These are phyloP conservation scores for Phaeosphaeriaceae sp. DNA, from an alignment of 2,329 filamentous ascomycete genomes.

Conservation along the genomic window DNA sequence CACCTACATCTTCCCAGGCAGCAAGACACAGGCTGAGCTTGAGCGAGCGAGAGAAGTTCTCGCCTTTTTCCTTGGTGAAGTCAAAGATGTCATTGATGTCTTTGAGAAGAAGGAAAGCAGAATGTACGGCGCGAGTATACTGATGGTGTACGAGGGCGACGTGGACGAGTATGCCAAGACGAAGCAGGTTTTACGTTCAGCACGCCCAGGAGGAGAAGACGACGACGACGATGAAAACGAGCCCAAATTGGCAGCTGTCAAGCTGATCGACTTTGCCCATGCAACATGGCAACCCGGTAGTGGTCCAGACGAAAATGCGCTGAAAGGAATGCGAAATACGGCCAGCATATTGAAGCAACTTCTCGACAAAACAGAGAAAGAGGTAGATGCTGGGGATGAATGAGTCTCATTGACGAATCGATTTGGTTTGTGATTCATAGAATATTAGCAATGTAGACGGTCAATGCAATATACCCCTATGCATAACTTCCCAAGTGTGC, in stretches of 20 bases:
- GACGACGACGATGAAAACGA: conserved; percentile 53
- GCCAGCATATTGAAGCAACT: conserved; percentile 74
- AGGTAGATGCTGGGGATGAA: conserved; percentile 5
- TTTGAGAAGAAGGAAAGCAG: conserved; percentile 68
- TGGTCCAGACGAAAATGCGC: conserved; percentile 83
- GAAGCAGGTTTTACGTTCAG: conserved; percentile 35
- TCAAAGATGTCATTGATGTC: conserved; percentile 62
- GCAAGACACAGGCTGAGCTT: conserved; percentile 29
- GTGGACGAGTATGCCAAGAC: conserved; percentile 58
- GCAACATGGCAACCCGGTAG: conserved; percentile 80
- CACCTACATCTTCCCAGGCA: conserved; percentile 59
- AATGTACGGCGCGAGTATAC: conserved; percentile 70
- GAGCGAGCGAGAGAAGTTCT: conserved; percentile 57
- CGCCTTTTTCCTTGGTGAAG: conserved; percentile 50
- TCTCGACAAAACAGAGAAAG: conserved; percentile 35
- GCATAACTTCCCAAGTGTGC: neutral
- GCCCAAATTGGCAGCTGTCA: conserved; percentile 77
- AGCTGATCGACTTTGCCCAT: conserved; percentile 97
- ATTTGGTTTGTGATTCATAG: neutral
- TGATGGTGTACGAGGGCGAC: conserved; percentile 72
- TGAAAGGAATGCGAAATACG: conserved; percentile 76
- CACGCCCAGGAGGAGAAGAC: conserved; percentile 44
- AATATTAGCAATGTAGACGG: neutral
- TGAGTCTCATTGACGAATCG: neutral
- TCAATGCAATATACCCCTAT: conserved; percentile 1